Base-by-base conservation (phyloP, 768 basidiomycete genomes). In the Hericium coralloides region DNA sequence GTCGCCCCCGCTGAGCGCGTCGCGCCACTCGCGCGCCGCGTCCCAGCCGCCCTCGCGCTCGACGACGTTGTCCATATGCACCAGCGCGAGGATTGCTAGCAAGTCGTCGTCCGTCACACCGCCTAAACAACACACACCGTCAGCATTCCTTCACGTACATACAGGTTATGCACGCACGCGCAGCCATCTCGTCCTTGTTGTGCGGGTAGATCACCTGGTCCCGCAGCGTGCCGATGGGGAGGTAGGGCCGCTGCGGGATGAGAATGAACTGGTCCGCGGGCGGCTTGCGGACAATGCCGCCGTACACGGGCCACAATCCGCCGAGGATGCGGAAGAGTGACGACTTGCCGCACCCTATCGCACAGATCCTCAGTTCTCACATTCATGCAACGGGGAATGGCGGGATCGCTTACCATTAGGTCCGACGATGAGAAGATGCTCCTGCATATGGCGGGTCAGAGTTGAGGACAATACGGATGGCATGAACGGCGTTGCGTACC, bases 21-120 rank as follows among this genome's bases (percentile, higher is more conserved):
- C 94, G 60, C 92, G 81, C 95, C 95, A 98, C 66, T 98, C 95
- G 50, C 85, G 79, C n/a, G 80, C 77, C 8, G 78, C 76, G 64
- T 90, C 88, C 94, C 94, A 98, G 12, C 95, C 95, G n/a, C 95
- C 95, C 71, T 98, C 95, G 23, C 94, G 81, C 65, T 92, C 89
- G 6, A 98, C 89, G 50, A 98, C 81, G 64, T 76, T 72, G 41
- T 84, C 85, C 85, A 98, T 91, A 60, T 93, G 84, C 26, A 99
- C 87, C 12, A 84, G 76, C 8, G 80, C 72, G 41, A 99, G 75
- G 52, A 97, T 84, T 23, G 71, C 64, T 18, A 87, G 72, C 41
- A 98, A 74, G 62, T 94, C 83, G 0, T 74, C 72, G 65, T 99
- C 95, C 17, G 83, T 85, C 38, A 85, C 71, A 6, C 85, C 85